Evolutionary conservation across 2,329 filamentous ascomycete genomes (phyloP).

Genomic region (Fusarium praegraminearum): DNA sequence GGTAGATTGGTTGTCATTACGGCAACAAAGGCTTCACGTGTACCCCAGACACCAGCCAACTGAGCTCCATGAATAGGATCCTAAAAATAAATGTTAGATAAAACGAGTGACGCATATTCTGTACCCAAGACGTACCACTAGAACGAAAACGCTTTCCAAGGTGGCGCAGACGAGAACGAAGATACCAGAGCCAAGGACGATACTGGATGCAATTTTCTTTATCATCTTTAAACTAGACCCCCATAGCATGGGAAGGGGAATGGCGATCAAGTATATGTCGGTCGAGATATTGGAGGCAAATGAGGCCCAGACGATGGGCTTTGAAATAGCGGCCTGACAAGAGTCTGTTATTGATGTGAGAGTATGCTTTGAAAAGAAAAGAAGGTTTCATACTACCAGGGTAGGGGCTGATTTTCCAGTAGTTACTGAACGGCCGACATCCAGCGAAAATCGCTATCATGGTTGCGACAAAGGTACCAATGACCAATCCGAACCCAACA

Average conservation of each 20-base stretch:
- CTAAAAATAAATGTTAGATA: slow-evolving; percentile 31
- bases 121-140: slow-evolving; percentile 46
- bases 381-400: slow-evolving; percentile 61
- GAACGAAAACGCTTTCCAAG: slow-evolving; percentile 54
- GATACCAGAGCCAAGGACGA: slow-evolving; percentile 55
- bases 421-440: slow-evolving; percentile 63
- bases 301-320: slow-evolving; percentile 62
- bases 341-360: slow-evolving; percentile 49
- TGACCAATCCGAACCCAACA: slow-evolving; percentile 62
- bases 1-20: slow-evolving; percentile 57
- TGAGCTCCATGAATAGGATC: slow-evolving; percentile 54
- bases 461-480: slow-evolving; percentile 61
- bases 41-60: slow-evolving; percentile 55
- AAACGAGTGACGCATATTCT: not conserved
- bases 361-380: accelerated
- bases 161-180: slow-evolving; percentile 56
- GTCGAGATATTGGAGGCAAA: slow-evolving; percentile 65
- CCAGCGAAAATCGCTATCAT: slow-evolving; percentile 63
- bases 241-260: slow-evolving; percentile 65
- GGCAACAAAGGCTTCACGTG: slow-evolving; percentile 58
- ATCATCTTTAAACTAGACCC: slow-evolving; percentile 49
- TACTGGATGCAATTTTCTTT: slow-evolving; percentile 54
- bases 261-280: slow-evolving; percentile 68
- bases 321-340: slow-evolving; percentile 62
- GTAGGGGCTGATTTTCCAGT: slow-evolving; percentile 70